Evolutionary conservation across 225 moss, liverwort and hornwort species (phyloP).

Genomic region (Climacium dendroides): DNA sequence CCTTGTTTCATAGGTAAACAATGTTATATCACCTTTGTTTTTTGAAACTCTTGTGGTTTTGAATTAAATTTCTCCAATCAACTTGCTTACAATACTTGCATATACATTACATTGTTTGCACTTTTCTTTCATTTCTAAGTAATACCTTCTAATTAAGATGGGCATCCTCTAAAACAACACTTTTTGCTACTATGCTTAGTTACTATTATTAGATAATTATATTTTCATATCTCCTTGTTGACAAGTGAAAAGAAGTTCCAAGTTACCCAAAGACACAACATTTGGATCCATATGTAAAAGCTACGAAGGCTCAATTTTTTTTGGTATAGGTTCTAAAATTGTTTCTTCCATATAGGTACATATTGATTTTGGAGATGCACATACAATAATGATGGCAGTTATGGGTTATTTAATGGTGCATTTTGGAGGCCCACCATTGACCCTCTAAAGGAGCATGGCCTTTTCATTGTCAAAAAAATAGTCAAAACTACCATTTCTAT

Average conservation of each 20-base stretch:
- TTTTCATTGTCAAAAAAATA: too few relatives aligned
- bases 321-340: too few relatives aligned
- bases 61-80: neutral
- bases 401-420: accelerated
- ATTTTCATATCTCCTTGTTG: neutral
- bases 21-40: accelerated
- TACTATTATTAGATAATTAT: neutral
- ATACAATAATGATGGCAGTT: neutral
- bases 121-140: neutral
- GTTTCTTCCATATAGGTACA: too few relatives aligned
- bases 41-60: neutral
- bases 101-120: neutral
- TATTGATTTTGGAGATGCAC: neutral
- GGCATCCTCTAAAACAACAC: accelerated
- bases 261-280: neutral
- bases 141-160: neutral
- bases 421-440: neutral
- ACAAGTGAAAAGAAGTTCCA: neutral
- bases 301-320: neutral
- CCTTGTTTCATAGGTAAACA: neutral
- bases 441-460: too few relatives aligned
- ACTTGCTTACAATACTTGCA: neutral
- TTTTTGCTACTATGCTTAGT: neutral
- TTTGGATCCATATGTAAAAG: neutral
- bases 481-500: too few relatives aligned